These are phyloP conservation scores for Trypanosoma scelopori DNA, from an alignment of 208 protist species.

Conservation along the genomic window DNA sequence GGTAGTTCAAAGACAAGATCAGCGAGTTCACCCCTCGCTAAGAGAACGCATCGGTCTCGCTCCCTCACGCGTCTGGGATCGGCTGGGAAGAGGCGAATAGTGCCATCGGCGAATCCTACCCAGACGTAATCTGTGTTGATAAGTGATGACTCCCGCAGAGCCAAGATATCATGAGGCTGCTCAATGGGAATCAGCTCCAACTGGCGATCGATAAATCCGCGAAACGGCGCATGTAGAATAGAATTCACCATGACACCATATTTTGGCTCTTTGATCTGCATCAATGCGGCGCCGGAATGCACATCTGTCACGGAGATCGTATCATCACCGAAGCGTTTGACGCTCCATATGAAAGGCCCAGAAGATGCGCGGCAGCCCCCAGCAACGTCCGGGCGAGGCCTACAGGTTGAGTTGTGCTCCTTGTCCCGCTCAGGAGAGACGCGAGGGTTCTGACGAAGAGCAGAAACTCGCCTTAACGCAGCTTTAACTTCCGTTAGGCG, in stretches of 20 bases:
- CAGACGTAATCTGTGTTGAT: conserved; percentile 88
- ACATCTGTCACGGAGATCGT: conserved; percentile 56
- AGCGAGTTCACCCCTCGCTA: conserved; percentile 51
- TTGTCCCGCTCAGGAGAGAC: background rate
- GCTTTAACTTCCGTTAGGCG: conserved; percentile 55
- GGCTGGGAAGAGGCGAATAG: conserved; percentile 76
- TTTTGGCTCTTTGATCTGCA: conserved; percentile 72
- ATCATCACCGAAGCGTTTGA: conserved; percentile 49
- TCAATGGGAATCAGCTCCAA: conserved; percentile 65
- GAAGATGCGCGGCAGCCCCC: conserved; percentile 29
- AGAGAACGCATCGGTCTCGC: conserved; percentile 43
- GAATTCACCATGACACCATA: conserved; percentile 56
- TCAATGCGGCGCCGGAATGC: conserved; percentile 42
- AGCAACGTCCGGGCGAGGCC: conserved; percentile 15
- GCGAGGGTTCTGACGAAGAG: background rate
- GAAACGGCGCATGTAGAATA: conserved; percentile 79
- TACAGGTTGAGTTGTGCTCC: background rate
- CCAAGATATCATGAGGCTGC: conserved; percentile 57
- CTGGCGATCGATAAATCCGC: conserved; percentile 68
- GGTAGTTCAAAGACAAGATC: conserved; percentile 86
- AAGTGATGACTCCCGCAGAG: conserved; percentile 51
- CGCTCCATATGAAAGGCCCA: conserved; percentile 50
- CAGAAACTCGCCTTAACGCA: conserved; percentile 24
- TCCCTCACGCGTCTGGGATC: conserved; percentile 48
- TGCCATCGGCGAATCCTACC: conserved; percentile 83